Base-by-base conservation (phyloP, 371 early-diverging fungal genomes). In the Mucor mucedo region DNA sequence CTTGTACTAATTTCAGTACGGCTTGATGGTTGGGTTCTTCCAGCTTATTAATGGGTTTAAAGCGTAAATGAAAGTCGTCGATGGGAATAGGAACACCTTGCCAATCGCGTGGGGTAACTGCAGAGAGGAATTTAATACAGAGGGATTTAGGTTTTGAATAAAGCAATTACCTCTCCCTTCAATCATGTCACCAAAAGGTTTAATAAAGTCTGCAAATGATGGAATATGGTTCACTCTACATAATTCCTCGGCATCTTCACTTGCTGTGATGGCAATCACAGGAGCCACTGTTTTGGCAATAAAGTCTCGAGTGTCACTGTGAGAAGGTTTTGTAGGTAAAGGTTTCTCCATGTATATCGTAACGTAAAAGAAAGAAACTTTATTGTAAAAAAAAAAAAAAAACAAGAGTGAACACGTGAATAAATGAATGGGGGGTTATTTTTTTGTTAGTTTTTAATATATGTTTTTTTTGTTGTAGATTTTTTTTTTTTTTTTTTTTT, bases 131-230 rank as follows among this genome's bases (percentile, higher is more conserved):
- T n/a, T 38, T 38, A 35, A 61, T 29, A 63, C 38, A 52, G 33
- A 52, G 8, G 14, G 29, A 32, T 49, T 21, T 21, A 28, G 42
- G 4, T 11, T 41, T 35, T 39, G 30, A 40, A 55, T 35, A 27
- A 48, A 29, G 47, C 33, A 58, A 72, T 55, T 79, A 91, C 92
- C 84, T 82, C 85, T 84, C 13, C 89, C 88, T 52, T 90, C 88
- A 39, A 94, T 85, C 45, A 79, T 79, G 27, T 87, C 85, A 11
- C 95, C 95, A 82, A 96, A 95, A 7, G 96, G 96, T 49, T 82
- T 76, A 39, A 96, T 71, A 21, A 94, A 78, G 61, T 94, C 90
- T 8, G 84, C 85, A 67, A 94, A 84, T 1, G 87, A 80, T 30
- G 86, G 78, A 53, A 93, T 79, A 49, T 86, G 79, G 72, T 90